These are phyloP conservation scores for Amanita rubescens DNA, from an alignment of 768 basidiomycete species.

Conservation along the genomic window DNA sequence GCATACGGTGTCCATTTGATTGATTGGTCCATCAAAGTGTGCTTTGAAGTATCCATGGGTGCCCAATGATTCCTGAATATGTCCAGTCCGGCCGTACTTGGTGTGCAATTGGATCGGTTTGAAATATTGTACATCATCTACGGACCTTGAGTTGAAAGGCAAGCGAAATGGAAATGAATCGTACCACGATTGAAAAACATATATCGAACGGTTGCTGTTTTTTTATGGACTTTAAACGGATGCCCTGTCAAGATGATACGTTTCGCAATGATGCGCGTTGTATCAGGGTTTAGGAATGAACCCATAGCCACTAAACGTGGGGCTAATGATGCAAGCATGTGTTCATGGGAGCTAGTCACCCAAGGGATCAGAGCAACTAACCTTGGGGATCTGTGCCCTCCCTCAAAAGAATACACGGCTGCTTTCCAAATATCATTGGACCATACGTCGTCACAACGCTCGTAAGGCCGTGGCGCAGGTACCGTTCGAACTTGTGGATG, in stretches of 20 bases:
- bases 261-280: slow-evolving; percentile 87
- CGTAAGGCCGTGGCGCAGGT: slow-evolving; percentile 73
- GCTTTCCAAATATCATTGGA: slow-evolving; percentile 81
- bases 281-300: slow-evolving; percentile 80
- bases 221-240: slow-evolving; percentile 95
- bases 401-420: slow-evolving; percentile 69
- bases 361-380: slow-evolving; percentile 20
- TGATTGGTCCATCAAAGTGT: slow-evolving; percentile 86
- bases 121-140: slow-evolving; percentile 88
- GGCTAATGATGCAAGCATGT: slow-evolving; percentile 30
- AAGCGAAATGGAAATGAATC: not conserved
- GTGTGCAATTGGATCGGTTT: slow-evolving; percentile 91
- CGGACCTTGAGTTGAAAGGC: not conserved
- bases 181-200: slow-evolving; percentile 93
- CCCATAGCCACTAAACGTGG: slow-evolving; percentile 88
- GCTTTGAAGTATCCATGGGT: slow-evolving; percentile 99
- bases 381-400: slow-evolving; percentile 65
- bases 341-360: not conserved
- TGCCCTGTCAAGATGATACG: slow-evolving; percentile 94
- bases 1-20: slow-evolving; percentile 95
- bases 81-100: slow-evolving; percentile 83
- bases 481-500: slow-evolving; percentile 94
- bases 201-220: slow-evolving; percentile 94
- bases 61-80: slow-evolving; percentile 87
- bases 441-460: slow-evolving; percentile 85